Evolutionary conservation across 768 basidiomycete genomes (phyloP).

Genomic region (Ramaria rubella): DNA sequence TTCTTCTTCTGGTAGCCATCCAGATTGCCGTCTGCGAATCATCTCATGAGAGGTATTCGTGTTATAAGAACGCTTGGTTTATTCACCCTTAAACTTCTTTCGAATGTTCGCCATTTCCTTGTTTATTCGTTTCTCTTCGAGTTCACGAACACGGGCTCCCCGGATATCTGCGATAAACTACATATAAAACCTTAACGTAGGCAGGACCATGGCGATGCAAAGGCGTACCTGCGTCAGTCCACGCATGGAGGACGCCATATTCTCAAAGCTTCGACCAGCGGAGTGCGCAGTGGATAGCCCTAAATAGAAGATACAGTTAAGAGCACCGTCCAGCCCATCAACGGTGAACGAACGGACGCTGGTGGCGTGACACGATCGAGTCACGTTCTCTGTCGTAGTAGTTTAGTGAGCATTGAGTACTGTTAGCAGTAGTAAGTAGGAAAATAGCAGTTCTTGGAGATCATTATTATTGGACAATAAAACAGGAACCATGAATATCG

Average conservation of each 20-base stretch:
- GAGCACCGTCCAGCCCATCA: no score
- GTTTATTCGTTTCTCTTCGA: conserved; percentile 98
- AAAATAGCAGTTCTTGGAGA: no score
- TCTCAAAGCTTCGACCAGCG: neutral
- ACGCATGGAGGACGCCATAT: conserved; percentile 87
- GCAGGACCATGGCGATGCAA: neutral
- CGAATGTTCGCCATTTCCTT: conserved; percentile 99
- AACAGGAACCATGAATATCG: no score
- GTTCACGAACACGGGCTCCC: conserved; percentile 89
- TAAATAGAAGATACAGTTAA: no score
- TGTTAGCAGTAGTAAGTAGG: no score
- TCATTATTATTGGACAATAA: no score
- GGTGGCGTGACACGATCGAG: no score
- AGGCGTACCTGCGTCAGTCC: conserved; percentile 79
- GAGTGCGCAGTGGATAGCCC: no score
- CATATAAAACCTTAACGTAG: neutral
- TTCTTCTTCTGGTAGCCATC: conserved; percentile 93
- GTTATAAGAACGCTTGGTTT: neutral
- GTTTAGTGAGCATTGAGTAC: no score
- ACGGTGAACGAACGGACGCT: no score
- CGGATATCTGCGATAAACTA: conserved; percentile 99
- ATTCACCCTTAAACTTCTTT: conserved; percentile 92
- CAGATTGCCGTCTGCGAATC: conserved; percentile 62
- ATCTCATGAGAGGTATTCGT: neutral
- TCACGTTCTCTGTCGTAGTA: no score